A percentile compares a stretch with the other conserved stretches of the same genome.
Evolutionary conservation across 2,329 filamentous ascomycete species (phyloP).

Genomic region (Fusarium sp.): DNA sequence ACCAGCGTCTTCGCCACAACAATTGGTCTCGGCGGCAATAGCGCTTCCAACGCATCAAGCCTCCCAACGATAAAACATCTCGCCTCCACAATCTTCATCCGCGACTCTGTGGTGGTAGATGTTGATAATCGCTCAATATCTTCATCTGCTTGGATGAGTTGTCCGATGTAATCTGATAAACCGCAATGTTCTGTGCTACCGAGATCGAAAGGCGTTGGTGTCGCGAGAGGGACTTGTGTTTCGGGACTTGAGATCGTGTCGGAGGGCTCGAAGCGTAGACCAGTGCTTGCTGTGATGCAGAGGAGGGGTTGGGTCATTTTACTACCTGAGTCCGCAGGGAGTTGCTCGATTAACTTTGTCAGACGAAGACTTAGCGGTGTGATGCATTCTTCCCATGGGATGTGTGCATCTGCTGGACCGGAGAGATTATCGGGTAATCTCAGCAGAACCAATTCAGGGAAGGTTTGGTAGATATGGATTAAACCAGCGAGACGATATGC

Average conservation of each 20-base stretch:
- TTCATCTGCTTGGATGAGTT: slow-evolving; percentile 26
- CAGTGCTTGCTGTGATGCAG: slow-evolving; percentile 51
- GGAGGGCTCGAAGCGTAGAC: slow-evolving; percentile 37
- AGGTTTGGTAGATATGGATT: slow-evolving; percentile 56
- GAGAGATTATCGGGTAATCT: slow-evolving; percentile 42
- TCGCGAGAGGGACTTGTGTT: background rate
- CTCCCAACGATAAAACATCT: slow-evolving; percentile 15
- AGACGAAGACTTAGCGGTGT: slow-evolving; percentile 47
- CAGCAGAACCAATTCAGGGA: slow-evolving; percentile 49
- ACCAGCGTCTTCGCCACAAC: slow-evolving; percentile 31
- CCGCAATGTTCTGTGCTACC: slow-evolving; percentile 22
- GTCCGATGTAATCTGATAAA: slow-evolving; percentile 27
- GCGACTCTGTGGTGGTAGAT: slow-evolving; percentile 3
- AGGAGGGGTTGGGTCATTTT: slow-evolving; percentile 52
- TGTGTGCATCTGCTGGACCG: background rate
- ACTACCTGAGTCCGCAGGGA: slow-evolving; percentile 50
- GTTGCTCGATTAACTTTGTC: slow-evolving; percentile 46
- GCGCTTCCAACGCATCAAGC: slow-evolving; percentile 20
- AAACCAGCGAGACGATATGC: slow-evolving; percentile 53
- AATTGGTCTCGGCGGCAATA: slow-evolving; percentile 28
- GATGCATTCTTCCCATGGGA: slow-evolving; percentile 51
- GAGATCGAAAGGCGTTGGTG: background rate
- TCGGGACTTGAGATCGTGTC: background rate
- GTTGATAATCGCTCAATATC: slow-evolving; percentile 17
- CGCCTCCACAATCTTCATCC: slow-evolving; percentile 17